Evolutionary conservation across 768 basidiomycete species (phyloP), one percentile per base, ranked within the genome.

Genomic region (Polyporus arcularius): DNA sequence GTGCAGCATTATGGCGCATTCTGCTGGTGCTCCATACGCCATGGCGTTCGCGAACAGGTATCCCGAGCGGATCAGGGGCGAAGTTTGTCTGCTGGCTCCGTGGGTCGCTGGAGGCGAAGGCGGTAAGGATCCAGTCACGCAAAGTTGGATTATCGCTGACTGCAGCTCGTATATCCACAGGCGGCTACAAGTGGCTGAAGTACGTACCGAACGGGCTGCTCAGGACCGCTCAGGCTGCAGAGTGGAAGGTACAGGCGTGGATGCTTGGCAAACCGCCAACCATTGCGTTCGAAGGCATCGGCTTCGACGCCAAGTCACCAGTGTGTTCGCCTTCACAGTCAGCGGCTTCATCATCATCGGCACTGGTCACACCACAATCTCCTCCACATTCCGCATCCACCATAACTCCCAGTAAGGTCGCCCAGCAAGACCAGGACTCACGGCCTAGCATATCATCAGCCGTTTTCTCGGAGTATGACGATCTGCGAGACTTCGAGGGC

Each of bases 241-340:
- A 99, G 70, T 98, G 95, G 95, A 94, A 90, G 73, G 80, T 98
- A 47, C 94, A 97, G 70, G 91, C 92, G 0, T 98, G 96, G 92
- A 92, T 93, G 88, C 84, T 99, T 32, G 97, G 96, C 64, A 98
- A 98, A 69, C 92, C 94, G 16, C 96, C 95, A 10, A 87, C 88
- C 1, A 79, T 94, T 43, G 81, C 89, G 1, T 94, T 87, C 68
- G 84, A 92, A 67, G 94, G 92, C 32, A 95, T 97, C 68, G 94
- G 91, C 18, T 94, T 90, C 69, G 85, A 85, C 45, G 84, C 83
- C 18, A 72, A 74, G 16, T 46, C 52, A 0, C 45, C 60, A 3
- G 31, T 35, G 4, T 31, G 42, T 8, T 56, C 57, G 4, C 61
- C 66, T 16, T 10, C 46, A 32, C 11, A 6, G 8, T 60, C 60